Percentiles rank a stretch among this genome's conserved stretches.
phyloP scores from a whole-genome alignment of 169 alveolate genomes.

The Babesia bovis region DNA sequence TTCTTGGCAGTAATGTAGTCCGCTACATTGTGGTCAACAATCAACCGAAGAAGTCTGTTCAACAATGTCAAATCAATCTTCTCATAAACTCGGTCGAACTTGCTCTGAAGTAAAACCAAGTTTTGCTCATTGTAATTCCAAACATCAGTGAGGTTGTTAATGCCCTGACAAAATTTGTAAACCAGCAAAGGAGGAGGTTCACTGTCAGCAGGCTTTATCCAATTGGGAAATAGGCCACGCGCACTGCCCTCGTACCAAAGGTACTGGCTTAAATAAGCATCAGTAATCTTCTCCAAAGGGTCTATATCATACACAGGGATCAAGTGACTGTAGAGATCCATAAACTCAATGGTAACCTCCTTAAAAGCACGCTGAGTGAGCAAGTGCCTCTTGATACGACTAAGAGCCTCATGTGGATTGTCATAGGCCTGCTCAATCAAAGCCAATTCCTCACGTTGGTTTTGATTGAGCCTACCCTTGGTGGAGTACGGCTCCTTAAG shows the following conservation, averaged over 20 bases:
- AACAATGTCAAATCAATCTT: constrained; percentile 97
- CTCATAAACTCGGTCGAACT: constrained; percentile 87
- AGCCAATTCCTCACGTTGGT: constrained; percentile 99
- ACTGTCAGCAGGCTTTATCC: constrained; percentile 99
- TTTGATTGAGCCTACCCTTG: constrained; percentile 95
- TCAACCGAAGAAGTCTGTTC: constrained; percentile 95
- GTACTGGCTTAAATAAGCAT: constrained; percentile 99
- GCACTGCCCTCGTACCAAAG: constrained; percentile 99
- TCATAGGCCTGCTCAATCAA: constrained; percentile 99
- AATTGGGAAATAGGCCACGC: constrained; percentile 97
- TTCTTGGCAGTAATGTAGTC: constrained; percentile 99
- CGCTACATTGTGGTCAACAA: constrained; percentile 99
- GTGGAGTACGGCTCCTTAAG: constrained; percentile 96
- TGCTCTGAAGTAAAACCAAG: constrained; percentile 92
- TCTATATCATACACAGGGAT: constrained; percentile 99
- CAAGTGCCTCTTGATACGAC: constrained; percentile 98
- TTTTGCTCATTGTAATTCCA: constrained; percentile 95
- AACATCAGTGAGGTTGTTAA: constrained; percentile 95
- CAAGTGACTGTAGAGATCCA: constrained; percentile 97
- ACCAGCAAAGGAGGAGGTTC: constrained; percentile 99
- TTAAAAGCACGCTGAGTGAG: constrained; percentile 98
- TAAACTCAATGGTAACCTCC: constrained; percentile 97
- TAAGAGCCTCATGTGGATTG: constrained; percentile 99
- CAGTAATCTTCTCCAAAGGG: constrained; percentile 99
- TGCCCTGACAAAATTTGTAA: constrained; percentile 98